Evolutionary conservation across 2,329 filamentous ascomycete species (phyloP).

Genomic region (Aspergillus hortae): DNA sequence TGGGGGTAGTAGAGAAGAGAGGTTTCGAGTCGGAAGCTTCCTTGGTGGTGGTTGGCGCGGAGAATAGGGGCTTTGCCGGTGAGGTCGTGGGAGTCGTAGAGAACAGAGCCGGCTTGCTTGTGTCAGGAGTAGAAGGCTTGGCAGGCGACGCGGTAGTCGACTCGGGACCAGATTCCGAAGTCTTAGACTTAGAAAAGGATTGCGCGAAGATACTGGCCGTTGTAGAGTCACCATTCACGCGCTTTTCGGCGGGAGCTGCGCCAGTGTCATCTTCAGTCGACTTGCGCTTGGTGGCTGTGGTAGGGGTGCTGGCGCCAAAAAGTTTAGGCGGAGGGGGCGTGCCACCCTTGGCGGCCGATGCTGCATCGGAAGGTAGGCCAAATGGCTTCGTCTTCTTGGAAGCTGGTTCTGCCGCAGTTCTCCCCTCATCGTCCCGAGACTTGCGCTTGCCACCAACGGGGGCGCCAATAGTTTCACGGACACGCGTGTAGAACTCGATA

Average conservation of each 20-base stretch:
- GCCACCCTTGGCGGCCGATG: not conserved
- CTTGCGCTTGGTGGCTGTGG: conserved; percentile 17
- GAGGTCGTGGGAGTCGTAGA: conserved; percentile 21
- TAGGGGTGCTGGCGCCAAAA: conserved; percentile 10
- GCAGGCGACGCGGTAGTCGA: conserved; percentile 4
- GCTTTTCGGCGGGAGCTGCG: conserved; percentile 17
- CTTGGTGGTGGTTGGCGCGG: conserved; percentile 8
- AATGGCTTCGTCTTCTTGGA: conserved; percentile 24
- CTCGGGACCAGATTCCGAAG: conserved; percentile 11
- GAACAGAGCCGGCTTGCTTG: conserved; percentile 13
- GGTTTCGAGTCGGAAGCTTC: conserved; percentile 8
- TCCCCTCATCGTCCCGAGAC: conserved; percentile 15
- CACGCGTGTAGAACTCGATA: conserved; percentile 36
- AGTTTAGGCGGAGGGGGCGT: conserved; percentile 8
- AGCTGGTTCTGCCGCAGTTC: conserved; percentile 8
- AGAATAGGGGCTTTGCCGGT: conserved; percentile 20
- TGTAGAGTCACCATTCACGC: conserved; percentile 19
- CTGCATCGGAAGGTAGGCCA: conserved; percentile 2
- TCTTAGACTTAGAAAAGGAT: conserved; percentile 24
- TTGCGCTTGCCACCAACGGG: conserved; percentile 33
- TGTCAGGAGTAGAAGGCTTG: conserved; percentile 18
- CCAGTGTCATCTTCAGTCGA: conserved; percentile 15
- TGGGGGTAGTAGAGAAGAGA: conserved; percentile 13
- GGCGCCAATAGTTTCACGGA: conserved; percentile 35
- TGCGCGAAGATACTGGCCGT: conserved; percentile 30